These are phyloP conservation scores for Metschnikowia santaceciliae DNA, from an alignment of 805 yeast genomes.

Conservation along the genomic window DNA sequence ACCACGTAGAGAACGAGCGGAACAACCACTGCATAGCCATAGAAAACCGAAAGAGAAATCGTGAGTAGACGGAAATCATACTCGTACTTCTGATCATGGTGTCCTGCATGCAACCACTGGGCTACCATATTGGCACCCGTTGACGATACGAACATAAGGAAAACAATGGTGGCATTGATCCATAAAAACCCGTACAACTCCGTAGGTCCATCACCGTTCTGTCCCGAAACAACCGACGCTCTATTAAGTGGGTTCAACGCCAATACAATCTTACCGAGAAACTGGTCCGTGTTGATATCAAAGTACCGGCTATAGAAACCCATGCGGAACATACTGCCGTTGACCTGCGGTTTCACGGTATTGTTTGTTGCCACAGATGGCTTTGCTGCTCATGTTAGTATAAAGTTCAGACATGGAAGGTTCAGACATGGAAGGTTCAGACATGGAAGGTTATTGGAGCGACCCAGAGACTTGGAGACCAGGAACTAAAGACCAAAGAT, in stretches of 20 bases:
- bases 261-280: constrained; percentile 47
- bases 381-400: neutral
- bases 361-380: neutral
- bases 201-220: constrained; percentile 28
- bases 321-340: constrained; percentile 40
- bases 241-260: constrained; percentile 54
- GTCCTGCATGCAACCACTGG: constrained; percentile 45
- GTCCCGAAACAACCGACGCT: constrained; percentile 15
- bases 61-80: constrained; percentile 61
- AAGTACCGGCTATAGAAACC: constrained; percentile 63
- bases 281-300: constrained; percentile 64
- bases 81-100: constrained; percentile 43
- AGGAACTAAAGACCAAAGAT: no score
- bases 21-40: constrained; percentile 67
- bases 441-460: neutral
- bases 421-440: neutral
- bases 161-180: constrained; percentile 81
- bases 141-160: constrained; percentile 69
- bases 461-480: neutral
- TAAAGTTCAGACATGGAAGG: neutral
- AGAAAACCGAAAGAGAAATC: constrained; percentile 65
- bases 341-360: neutral
- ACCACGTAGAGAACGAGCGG: constrained; percentile 55
- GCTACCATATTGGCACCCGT: constrained; percentile 65
- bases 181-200: constrained; percentile 89